Base-by-base conservation (phyloP, 2,329 filamentous ascomycete genomes). In the Fusarium protoensiforme region DNA sequence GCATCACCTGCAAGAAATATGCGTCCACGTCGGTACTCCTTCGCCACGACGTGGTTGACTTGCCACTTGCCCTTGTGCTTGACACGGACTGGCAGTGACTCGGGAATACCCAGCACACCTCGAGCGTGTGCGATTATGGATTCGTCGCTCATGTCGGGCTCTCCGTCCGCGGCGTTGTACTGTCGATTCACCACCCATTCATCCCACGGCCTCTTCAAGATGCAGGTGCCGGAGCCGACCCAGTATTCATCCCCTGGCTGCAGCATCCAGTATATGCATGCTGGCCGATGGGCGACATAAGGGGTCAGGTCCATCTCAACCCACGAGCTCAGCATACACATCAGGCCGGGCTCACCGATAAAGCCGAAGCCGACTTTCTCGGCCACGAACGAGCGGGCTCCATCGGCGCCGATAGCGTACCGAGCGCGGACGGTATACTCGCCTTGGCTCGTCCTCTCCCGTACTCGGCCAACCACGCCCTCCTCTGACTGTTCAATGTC, bases 1-100 rank as follows among this genome's bases (percentile, higher is more conserved):
- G 88, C 87, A 67, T 91, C 89, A 18, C 89, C 88, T 10, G 90
- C 80, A 67, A 69, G 41, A 5, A 74, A 43, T 9, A 48, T 53
- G 24, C 69, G 68, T 13, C 69, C 69, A 3, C 41, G 38, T 5
- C 65, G 68, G 20, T 71, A 71, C 31, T 69, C 65, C 10, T 58
- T 68, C 4, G 68, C 68, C 22, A 69, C 65, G 18, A 71, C 65
- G 16, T 71, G 51, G 13, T 71, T 71, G 33, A 71, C 68, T 20
- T 71, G 68, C 68, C 65, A 71, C 24, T 71, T 71, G 4, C 43
- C 38, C 58, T 65, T 69, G 61, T 71, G 68, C 20, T 69, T 71
- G 8, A 71, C 65, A 3, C 66, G 65, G n/a, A 69, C n/a, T 10
- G 65, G 68, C 1, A 71, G 35, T 14, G 68, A 56, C 7, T 71